phyloP scores from a whole-genome alignment of 306 rosid species.

The peach (Prunus persica) region DNA sequence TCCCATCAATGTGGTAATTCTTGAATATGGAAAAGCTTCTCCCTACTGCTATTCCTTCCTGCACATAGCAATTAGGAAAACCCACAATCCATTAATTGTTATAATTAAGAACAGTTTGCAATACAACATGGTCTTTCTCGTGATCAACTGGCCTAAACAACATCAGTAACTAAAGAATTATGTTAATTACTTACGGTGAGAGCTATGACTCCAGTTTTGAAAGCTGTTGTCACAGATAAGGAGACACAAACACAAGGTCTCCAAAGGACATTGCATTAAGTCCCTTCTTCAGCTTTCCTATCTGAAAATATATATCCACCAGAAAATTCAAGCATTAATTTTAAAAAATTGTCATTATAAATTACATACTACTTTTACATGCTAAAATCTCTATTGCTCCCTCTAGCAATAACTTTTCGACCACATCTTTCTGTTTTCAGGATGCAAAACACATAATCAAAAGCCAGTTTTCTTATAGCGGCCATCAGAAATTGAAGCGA shows the following conservation, averaged over 20 bases:
- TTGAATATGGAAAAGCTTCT: conserved; percentile 97
- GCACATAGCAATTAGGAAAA: conserved; percentile 12
- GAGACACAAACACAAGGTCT: conserved; percentile 59
- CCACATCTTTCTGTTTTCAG: too few species aligned
- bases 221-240: conserved; percentile 47
- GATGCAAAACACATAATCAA: too few species aligned
- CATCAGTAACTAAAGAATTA: not conserved
- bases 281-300: conserved; percentile 76
- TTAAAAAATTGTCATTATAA: not conserved
- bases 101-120: too few species aligned
- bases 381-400: too few species aligned
- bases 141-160: not conserved
- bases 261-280: conserved; percentile 63
- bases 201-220: conserved; percentile 64
- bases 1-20: conserved; percentile 87
- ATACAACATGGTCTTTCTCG: not conserved
- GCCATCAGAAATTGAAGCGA: too few species aligned
- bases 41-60: conserved; percentile 99
- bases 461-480: too few species aligned
- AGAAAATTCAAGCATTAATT: not conserved
- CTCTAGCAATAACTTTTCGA: too few species aligned
- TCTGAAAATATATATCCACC: conserved; percentile 37
- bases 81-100: not conserved
- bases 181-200: conserved; percentile 50
- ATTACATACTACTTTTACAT: too few species aligned